These are phyloP conservation scores for Boletus semigastroideus DNA, from an alignment of 1,284 basidiomycete genomes.

Conservation along the genomic window DNA sequence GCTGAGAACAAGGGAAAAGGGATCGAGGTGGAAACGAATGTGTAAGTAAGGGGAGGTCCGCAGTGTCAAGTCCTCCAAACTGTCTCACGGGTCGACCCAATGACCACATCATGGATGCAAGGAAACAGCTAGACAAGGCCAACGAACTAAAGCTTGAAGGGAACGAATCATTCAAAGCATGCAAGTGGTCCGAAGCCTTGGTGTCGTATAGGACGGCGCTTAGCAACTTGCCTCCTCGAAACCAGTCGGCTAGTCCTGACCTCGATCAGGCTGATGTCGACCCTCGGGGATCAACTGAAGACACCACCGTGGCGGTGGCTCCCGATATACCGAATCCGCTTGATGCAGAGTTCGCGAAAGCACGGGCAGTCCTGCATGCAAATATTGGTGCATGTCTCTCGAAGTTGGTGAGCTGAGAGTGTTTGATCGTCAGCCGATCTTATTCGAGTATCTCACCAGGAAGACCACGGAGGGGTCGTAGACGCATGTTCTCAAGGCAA, in stretches of 20 bases:
- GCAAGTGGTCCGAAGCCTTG: conserved; percentile 66
- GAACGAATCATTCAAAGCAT: conserved; percentile 50
- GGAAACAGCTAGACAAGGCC: conserved; percentile 50
- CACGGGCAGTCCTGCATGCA: conserved; percentile 68
- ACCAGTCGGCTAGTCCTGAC: conserved; percentile 15
- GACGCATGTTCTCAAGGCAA: conserved; percentile 75
- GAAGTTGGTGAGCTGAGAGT: conserved; percentile 58
- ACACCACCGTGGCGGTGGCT: neutral
- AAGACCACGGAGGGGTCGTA: conserved; percentile 72
- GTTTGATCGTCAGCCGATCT: neutral
- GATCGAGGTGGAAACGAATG: no score
- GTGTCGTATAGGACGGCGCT: conserved; percentile 61
- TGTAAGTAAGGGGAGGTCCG: no score
- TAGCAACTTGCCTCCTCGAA: conserved; percentile 52
- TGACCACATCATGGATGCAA: conserved; percentile 9
- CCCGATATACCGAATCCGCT: conserved; percentile 18
- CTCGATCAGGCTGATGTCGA: conserved; percentile 12
- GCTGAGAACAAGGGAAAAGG: conserved; percentile 32
- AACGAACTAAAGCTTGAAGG: conserved; percentile 62
- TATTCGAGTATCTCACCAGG: conserved; percentile 41
- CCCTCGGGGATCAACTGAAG: conserved; percentile 13
- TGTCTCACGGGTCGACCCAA: conserved; percentile 1
- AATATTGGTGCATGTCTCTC: conserved; percentile 82
- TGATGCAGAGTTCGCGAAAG: conserved; percentile 50
- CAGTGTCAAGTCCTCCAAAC: neutral